Base-by-base conservation (phyloP, 2,329 filamentous ascomycete species). In the Xylariaceae sp. region DNA sequence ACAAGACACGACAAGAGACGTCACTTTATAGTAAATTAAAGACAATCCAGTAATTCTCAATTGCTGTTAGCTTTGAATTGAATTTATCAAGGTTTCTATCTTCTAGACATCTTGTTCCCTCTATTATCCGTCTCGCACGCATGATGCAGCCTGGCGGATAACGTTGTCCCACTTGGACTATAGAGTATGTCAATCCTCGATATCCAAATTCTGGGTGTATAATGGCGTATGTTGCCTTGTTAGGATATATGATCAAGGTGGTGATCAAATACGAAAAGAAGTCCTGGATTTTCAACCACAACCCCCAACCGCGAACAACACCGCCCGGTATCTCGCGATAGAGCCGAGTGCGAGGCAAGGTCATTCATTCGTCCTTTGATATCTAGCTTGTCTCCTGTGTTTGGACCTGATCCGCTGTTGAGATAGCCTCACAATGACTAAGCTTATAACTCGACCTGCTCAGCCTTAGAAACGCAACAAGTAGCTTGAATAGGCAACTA, bases 401-500 rank as follows among this genome's bases (percentile, higher is more conserved):
- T 12, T 16, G 32, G 32, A 12, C 32, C 14, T 10, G 14, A 7
- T 16, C 3, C 32, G 32, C 32, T 37, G 14, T 16, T 16, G 32
- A 37, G 14, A 12, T 37, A 42, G 47, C 26, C 43, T 54, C 18
- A 29, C 29, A 42, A 50, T 59, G 50, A 59, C 49, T 59, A 45
- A 59, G 56, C 56, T 59, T 56, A 59, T 56, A 42, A 41, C 37
- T 43, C 26, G 20, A 40, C 23, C 54, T 19, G 18, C 46, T 56
- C 48, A 48, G 50, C 48, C 50, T 41, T 44, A 37, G n/a, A 26
- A 26, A 37, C 59, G 59, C 59, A 54, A 21, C 3, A 52, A 47
- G 42, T 54, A 44, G 26, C 59, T 50, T 14, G 18, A 54, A 48
- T 41, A 20, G 56, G 59, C 37, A 61, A 54, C 23, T 53, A 4